A percentile compares a stretch with the other conserved stretches of the same genome.
Conservation (phyloP, 441 rosid species). For the Omphalea diandra region DNA sequence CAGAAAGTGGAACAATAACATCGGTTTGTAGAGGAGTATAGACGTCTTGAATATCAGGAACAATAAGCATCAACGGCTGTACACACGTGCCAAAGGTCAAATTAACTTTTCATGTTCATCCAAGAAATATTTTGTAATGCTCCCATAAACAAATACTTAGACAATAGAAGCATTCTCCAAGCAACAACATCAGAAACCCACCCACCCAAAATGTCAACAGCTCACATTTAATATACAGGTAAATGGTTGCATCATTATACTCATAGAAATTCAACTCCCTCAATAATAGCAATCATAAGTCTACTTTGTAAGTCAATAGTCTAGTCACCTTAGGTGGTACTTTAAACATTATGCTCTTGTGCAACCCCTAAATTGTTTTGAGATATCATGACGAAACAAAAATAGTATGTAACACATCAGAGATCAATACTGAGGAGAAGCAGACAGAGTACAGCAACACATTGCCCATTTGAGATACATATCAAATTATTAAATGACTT, state of each 20-base stretch:
- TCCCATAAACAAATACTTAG: no score
- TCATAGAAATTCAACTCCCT: neutral
- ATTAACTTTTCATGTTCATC: conserved; percentile 23
- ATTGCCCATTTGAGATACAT: neutral
- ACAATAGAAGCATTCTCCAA: no score
- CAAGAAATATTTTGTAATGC: no score
- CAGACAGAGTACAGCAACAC: neutral
- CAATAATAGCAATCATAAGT: no score
- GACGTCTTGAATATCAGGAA: conserved; percentile 85
- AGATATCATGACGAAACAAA: neutral
- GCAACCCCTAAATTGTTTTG: neutral
- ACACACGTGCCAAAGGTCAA: conserved; percentile 23
- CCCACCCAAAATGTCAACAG: no score
- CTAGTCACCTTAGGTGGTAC: neutral
- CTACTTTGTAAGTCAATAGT: no score
- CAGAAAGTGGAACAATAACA: conserved; percentile 75
- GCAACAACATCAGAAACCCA: no score
- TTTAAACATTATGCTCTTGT: neutral
- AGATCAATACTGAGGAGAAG: neutral
- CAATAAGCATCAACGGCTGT: conserved; percentile 91
- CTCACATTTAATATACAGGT: neutral
- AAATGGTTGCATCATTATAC: neutral
- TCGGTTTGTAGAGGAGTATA: conserved; percentile 84
- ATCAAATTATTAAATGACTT: conserved; percentile 5
- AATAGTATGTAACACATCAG: neutral